A percentile compares a stretch with the other conserved stretches of the same genome.
phyloP scores from a whole-genome alignment of 73 alveolate species.

The Uronychia setigera region DNA sequence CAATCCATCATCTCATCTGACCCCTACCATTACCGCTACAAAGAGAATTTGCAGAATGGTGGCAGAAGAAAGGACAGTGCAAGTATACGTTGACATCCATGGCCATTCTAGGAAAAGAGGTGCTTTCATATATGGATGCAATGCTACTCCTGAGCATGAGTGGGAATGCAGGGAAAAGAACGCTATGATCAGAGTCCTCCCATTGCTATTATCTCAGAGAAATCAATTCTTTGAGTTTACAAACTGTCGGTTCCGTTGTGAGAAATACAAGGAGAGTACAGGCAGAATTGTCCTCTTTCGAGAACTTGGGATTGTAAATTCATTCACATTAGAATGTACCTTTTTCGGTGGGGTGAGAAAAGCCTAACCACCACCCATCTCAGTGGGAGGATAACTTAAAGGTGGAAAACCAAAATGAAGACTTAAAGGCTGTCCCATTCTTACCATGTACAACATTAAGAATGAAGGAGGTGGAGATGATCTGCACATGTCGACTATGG shows the following conservation, averaged over 20 bases:
- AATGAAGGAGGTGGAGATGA: neutral
- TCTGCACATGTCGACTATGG: conserved; percentile 11
- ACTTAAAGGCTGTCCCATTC: neutral
- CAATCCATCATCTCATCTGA: conserved; percentile 71
- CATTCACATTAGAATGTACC: conserved; percentile 58
- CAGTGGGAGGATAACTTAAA: neutral
- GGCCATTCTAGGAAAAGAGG: conserved; percentile 86
- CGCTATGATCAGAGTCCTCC: conserved; percentile 49
- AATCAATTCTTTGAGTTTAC: conserved; percentile 22
- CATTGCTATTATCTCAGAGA: conserved; percentile 49
- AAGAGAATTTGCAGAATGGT: conserved; percentile 73
- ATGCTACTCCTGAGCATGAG: conserved; percentile 31
- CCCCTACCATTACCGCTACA: conserved; percentile 77
- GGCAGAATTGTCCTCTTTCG: conserved; percentile 58
- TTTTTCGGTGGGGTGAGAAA: conserved; percentile 42
- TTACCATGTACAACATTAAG: neutral
- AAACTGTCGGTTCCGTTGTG: conserved; percentile 56
- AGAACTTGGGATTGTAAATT: conserved; percentile 51
- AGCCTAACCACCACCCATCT: neutral
- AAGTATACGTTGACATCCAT: conserved; percentile 79
- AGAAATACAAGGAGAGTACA: conserved; percentile 57
- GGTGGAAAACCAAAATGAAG: neutral
- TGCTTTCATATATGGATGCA: conserved; percentile 80
- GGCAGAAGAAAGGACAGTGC: conserved; percentile 76
- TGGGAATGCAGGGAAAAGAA: conserved; percentile 57